Base-by-base conservation (phyloP, 345 rosid genomes). In the Hibiscus mutabilis region DNA sequence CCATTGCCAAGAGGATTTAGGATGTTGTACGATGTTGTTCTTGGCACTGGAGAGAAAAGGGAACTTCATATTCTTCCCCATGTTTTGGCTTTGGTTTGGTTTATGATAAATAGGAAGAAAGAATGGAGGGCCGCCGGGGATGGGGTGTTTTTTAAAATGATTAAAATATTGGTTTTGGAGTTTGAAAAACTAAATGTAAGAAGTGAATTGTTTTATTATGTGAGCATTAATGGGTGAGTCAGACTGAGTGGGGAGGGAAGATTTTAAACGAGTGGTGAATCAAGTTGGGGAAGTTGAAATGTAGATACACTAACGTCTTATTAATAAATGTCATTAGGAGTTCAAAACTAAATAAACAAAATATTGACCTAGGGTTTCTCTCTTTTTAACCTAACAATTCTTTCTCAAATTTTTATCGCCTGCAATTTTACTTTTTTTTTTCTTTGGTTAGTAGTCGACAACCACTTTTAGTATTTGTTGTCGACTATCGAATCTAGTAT, bases 1-100 rank as follows among this genome's bases (percentile, higher is more conserved):
- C 98, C 98, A 93, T 60, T 90, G 88, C 93, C 98, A 93, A 7
- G 87, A 77, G 5, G 40, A 6, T 37, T 33, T 46, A 1, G 78
- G 67, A 13, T 13, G 40, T 5, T 3, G 3, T 53, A 53, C 58
- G 60, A 22, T 56, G 62, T 58, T n/a, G 62, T 22, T 56, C 29
- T 35, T 69, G 75, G 65, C 78, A 73, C n/a, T n/a, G n/a, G 59
- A 79, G 75, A 90, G 81, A 71, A 88, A 86, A 61, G 86, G 88
- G 67, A 88, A 83, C 77, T 88, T 92, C 91, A 87, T 85, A 14
- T 82, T 88, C 76, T 63, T 82, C 40, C 78, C 83, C 81, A 73
- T 79, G 11, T 15, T 52, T 6, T 40, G 25, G 21, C 18, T 13
- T 44, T 40, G 24, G 6, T 70, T 56, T 37, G 61, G 73, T 47